phyloP scores from a whole-genome alignment of 1,139 yeast species.

The Pichia sp. region DNA sequence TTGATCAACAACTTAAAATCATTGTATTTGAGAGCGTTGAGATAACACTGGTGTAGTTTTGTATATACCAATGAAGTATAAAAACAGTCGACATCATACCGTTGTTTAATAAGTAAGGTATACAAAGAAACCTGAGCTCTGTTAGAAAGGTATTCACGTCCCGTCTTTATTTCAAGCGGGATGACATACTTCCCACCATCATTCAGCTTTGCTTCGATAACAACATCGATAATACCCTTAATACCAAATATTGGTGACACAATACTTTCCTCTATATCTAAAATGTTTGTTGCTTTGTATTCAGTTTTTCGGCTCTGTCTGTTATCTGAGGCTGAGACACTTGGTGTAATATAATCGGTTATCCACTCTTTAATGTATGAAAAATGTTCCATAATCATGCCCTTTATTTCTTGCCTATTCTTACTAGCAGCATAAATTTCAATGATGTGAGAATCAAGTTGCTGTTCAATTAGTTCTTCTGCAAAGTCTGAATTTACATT shows the following conservation, averaged over 20 bases:
- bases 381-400: constrained; percentile 48
- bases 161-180: constrained; percentile 90
- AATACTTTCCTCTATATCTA: constrained; percentile 85
- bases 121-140: constrained; percentile 88
- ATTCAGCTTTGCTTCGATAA: constrained; percentile 55
- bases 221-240: constrained; percentile 88
- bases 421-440: constrained; percentile 57
- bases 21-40: constrained; percentile 44
- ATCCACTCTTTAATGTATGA: constrained; percentile 66
- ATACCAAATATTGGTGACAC: constrained; percentile 91
- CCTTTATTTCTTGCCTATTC: constrained; percentile 43
- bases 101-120: constrained; percentile 70
- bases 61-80: constrained; percentile 75
- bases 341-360: constrained; percentile 36
- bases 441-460: constrained; percentile 43
- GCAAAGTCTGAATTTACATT: constrained; percentile 45
- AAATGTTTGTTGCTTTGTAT: constrained; percentile 56
- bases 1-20: constrained; percentile 63
- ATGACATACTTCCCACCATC: constrained; percentile 46
- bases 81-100: constrained; percentile 64
- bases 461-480: constrained; percentile 40
- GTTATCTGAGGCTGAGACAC: constrained; percentile 21
- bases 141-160: constrained; percentile 62
- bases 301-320: constrained; percentile 30
- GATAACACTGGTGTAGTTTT: constrained; percentile 44